Evolutionary conservation across 495 filamentous ascomycete species (phyloP), one percentile per base, ranked within the genome.

Genomic region (Aspergillus nanangensis): DNA sequence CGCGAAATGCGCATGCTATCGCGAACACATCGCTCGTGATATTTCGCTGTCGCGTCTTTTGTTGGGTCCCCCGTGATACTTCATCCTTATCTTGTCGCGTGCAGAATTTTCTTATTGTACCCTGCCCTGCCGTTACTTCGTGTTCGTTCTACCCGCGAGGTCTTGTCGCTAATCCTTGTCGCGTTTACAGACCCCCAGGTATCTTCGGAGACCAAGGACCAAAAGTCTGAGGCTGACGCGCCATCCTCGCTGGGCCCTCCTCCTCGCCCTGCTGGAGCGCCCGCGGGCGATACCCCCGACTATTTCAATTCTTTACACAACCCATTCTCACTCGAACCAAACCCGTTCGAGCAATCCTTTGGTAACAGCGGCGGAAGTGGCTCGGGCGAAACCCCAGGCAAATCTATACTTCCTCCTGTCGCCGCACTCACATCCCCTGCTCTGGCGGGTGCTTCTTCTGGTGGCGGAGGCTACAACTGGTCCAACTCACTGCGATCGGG

Each of bases 281-380:
- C 67, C 48, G 60, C 75, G 51, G 56, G 67, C 47, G 78, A 84
- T 57, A 80, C 77, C n/a, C 79, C 82, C 23, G 87, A 93, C 58
- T 92, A 91, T 70, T 94, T 90, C 68, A 81, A 78, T 29, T 76
- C 70, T 40, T 73, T 79, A 24, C 75, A 83, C 59, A 77, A 68
- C 58, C 78, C 76, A 52, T 86, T 80, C 63, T 84, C 82, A 41
- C 77, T 86, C 52, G 93, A 98, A 62, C 91, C 90, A 43, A 98
- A 98, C 60, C 91, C 92, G 5, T 98, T 98, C 61, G 93, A 98
- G 63, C 83, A 90, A 57, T 95, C 91, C 0, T 98, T 98, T 62
- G 77, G 80, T 41, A 81, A 79, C 44, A 47, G 51, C 18, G 33
- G 19, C 14, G 34, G 34, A 21, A 52, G 45, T 23, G 75, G 83